Evolutionary conservation across 495 filamentous ascomycete genomes (phyloP), one percentile per base, ranked within the genome.

Genomic region (Sabuloglossum arenarium): DNA sequence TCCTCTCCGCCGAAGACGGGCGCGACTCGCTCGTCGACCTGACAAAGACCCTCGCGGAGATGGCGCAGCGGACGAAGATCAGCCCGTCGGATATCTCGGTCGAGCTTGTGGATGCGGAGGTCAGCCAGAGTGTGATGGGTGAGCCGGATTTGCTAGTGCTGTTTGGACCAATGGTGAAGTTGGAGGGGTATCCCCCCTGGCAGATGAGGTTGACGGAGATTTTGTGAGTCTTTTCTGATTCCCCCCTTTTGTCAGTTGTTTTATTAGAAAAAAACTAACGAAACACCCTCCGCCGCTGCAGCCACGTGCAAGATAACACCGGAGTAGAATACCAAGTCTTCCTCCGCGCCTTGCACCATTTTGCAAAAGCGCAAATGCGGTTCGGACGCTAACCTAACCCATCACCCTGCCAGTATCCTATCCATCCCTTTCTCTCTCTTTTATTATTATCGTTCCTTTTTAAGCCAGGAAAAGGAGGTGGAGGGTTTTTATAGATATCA

Each of bases 181-280:
- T 98, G 47, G 82, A 86, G 54, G 90, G 90, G 8, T 98, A 96
- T 68, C 91, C 91, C 27, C 91, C 91, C 1, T 98, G 91, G 91
- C 91, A 95, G 67, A 74, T 96, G 49, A 75, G 91, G 34, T 69
- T 98, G 59, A 96, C 90, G 1, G 91, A 98, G 74, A 96, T 98
- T 58, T 94, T 85, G 62, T 65, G 58, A 60, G 62, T 61, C 31
- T 14, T 56, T n/a, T n/a, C n/a, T n/a, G n/a, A 58, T 30, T 56
- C 5, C 24, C 25, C 25, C 11, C 56, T 9, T 23, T 56, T 12
- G 27, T 27, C n/a, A n/a, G n/a, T n/a, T n/a, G n/a, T n/a, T n/a
- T n/a, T n/a, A n/a, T n/a, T n/a, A n/a, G n/a, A n/a, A n/a, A n/a
- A n/a, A n/a, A n/a, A n/a, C n/a, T n/a, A n/a, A n/a, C n/a, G n/a